These are phyloP conservation scores for Penicillium argentinense DNA, from an alignment of 495 filamentous ascomycete species.

Conservation along the genomic window DNA sequence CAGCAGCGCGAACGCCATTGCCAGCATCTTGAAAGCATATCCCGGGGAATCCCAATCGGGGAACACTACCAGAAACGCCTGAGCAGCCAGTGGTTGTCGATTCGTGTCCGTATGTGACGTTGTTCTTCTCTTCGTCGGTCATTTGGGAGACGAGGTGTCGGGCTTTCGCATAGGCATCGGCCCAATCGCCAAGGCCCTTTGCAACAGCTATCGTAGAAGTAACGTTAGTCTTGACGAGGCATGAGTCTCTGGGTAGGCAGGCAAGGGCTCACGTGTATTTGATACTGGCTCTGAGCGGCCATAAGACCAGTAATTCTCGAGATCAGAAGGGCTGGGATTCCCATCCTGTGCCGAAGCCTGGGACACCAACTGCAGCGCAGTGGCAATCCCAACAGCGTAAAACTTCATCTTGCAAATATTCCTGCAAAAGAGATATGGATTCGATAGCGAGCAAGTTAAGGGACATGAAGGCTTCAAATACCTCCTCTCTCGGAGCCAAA, in stretches of 20 bases:
- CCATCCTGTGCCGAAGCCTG: background rate
- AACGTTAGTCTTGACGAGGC: background rate
- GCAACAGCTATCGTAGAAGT: conserved; percentile 14
- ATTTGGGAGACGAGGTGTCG: conserved; percentile 52
- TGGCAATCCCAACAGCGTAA: background rate
- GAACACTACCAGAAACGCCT: conserved; percentile 51
- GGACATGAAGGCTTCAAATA: background rate
- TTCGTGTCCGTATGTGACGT: conserved; percentile 40
- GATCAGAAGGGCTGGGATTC: background rate
- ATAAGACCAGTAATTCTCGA: conserved; percentile 1
- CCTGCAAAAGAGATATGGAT: background rate
- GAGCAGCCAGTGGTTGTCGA: conserved; percentile 65
- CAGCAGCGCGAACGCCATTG: conserved; percentile 42
- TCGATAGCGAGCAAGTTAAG: background rate
- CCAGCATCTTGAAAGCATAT: conserved; percentile 64
- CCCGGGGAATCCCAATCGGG: conserved; percentile 57
- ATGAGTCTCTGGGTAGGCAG: no score
- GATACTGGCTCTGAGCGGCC: background rate
- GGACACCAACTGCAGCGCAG: background rate
- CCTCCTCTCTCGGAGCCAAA: background rate
- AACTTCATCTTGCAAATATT: background rate
- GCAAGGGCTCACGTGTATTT: background rate
- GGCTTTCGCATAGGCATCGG: conserved; percentile 49
- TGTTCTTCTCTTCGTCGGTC: conserved; percentile 59
- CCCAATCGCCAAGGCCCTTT: conserved; percentile 57